Base-by-base conservation (phyloP, 108 stramenopile species). In the Aurantiochytrium sp. region DNA sequence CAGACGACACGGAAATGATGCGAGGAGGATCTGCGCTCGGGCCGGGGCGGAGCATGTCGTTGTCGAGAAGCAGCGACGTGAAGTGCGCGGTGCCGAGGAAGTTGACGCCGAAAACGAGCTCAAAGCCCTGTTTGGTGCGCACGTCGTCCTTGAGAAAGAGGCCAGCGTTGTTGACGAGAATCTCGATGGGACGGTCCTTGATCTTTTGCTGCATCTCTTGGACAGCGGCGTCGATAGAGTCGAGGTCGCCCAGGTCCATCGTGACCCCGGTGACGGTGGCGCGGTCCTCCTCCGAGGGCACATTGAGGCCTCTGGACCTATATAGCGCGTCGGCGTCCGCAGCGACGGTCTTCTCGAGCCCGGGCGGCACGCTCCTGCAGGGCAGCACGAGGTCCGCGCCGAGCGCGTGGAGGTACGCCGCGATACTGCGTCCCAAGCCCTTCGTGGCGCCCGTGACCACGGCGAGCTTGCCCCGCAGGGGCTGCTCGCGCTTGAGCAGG, bases 91-190 rank as follows among this genome's bases (percentile, higher is more conserved):
- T 48, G 12, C 73, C 73, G 21, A 81, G 39, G 39, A 48, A 81
- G 45, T 81, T 81, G 0, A 81, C 45, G 39, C 24, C 73, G 24
- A 81, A 81, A 2, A 48, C 32, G 42, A 48, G 39, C 45, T 81
- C 73, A 2, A 81, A 81, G 0, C 73, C 73, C 39, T 81, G 39
- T 15, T 12, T 12, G n/a, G 39, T 48, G 30, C 39, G 42, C 12
- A 48, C 21, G 32, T 48, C 39, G 17, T 48, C 73, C 45, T 41
- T 41, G 73, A 81, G 10, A 17, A 12, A 27, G 12, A 81, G 42
- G 12, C 73, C 73, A 39, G 73, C 73, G 24, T 81, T 81, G 73
- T 48, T 81, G 45, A 81, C 73, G 27, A 81, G 45, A 48, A 81
- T 81, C 6, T 81, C 73, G 10, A 81, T 24, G 45, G 73, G 45